A percentile compares a stretch with the other conserved stretches of the same genome.
Conservation (phyloP, 352 stramenopile genomes). For the Pythium myriotylum region DNA sequence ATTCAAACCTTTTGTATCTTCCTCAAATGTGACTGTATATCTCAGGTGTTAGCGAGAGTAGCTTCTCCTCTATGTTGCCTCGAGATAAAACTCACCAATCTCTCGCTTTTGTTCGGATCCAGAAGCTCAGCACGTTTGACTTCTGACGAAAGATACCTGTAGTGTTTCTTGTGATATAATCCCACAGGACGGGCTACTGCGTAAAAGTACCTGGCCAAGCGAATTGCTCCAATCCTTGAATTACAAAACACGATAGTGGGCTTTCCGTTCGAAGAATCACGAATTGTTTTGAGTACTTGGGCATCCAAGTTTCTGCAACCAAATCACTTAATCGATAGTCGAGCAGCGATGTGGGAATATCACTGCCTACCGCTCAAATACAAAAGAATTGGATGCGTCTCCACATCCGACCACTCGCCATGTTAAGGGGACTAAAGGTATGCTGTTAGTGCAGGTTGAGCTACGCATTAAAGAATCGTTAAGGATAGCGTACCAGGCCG, state of each 20-base stretch:
- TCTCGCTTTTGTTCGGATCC: conserved; percentile 18
- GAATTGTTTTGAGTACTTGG: conserved; percentile 46
- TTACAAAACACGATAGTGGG: conserved; percentile 66
- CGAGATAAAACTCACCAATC: conserved; percentile 14
- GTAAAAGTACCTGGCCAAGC: conserved; percentile 28
- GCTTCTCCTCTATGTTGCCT: not conserved
- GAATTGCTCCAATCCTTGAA: conserved; percentile 31
- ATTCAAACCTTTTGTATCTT: not conserved
- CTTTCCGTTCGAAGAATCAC: conserved; percentile 43
- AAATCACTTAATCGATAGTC: conserved; percentile 1
- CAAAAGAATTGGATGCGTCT: conserved; percentile 29
- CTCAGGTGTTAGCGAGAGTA: not conserved
- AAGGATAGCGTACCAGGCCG: conserved; percentile 30
- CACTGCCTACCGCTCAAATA: conserved; percentile 37
- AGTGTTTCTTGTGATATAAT: not conserved
- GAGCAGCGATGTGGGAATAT: not conserved
- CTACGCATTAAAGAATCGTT: not conserved
- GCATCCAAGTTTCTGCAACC: conserved; percentile 44
- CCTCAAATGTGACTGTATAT: not conserved
- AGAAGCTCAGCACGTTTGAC: conserved; percentile 10
- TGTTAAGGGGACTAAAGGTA: conserved; percentile 32
- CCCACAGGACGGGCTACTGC: not conserved
- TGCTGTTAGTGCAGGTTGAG: not conserved
- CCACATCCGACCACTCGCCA: conserved; percentile 36
- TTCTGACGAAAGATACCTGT: conserved; percentile 16